phyloP scores from a whole-genome alignment of 2,329 filamentous ascomycete genomes.

The Achaetomium macrosporum region DNA sequence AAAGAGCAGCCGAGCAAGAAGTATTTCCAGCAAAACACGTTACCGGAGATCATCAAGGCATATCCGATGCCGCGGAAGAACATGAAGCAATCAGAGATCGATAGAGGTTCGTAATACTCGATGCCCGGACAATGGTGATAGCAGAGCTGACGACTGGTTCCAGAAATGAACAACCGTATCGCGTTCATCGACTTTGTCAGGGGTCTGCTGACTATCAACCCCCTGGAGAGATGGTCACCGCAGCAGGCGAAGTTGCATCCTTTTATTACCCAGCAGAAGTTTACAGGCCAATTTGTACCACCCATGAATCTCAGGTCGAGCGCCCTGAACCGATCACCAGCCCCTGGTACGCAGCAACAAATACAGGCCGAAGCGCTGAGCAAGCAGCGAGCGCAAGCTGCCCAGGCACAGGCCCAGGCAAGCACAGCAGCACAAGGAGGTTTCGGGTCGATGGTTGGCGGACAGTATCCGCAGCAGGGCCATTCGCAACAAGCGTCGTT shows the following conservation, averaged over 20 bases:
- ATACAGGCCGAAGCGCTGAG: conserved; percentile 90
- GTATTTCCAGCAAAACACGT: conserved; percentile 90
- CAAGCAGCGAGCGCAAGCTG: conserved; percentile 76
- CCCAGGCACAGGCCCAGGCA: conserved; percentile 60
- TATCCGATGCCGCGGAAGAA: conserved; percentile 99
- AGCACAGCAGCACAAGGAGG: conserved; percentile 62
- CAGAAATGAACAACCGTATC: conserved; percentile 97
- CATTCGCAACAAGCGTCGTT: conserved; percentile 54
- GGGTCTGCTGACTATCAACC: conserved; percentile 88
- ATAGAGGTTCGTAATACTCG: conserved; percentile 64
- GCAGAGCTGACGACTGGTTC: conserved; percentile 17
- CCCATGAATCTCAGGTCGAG: conserved; percentile 94
- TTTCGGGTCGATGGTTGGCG: conserved; percentile 48
- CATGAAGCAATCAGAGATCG: conserved; percentile 96
- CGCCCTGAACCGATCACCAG: conserved; percentile 77
- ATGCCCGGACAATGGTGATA: background rate
- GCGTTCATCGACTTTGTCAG: conserved; percentile 98
- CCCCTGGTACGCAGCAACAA: conserved; percentile 90
- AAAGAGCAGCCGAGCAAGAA: conserved; percentile 99
- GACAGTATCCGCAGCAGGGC: conserved; percentile 44
- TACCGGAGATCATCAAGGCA: conserved; percentile 95
- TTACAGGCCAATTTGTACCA: conserved; percentile 89
- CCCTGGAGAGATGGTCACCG: conserved; percentile 93
- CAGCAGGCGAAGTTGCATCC: conserved; percentile 96
- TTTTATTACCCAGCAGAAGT: conserved; percentile 98